phyloP scores from a whole-genome alignment of 768 basidiomycete genomes.

The Suillus americanus region DNA sequence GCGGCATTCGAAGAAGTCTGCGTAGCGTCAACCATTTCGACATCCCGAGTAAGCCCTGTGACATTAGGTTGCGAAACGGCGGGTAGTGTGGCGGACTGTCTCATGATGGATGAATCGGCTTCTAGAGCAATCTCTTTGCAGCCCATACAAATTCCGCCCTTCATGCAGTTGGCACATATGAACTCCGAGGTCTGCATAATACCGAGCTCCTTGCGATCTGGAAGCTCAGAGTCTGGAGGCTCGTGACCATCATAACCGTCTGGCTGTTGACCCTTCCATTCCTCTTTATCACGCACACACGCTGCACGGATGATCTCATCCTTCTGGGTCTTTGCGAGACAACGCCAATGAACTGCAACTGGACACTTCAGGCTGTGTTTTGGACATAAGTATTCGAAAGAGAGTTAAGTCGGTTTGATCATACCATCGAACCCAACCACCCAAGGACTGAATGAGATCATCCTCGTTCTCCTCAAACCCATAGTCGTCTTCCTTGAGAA shows the following conservation, averaged over 20 bases:
- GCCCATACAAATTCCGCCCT: conserved; percentile 76
- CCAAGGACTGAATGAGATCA: conserved; percentile 48
- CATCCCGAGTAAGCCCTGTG: conserved; percentile 19
- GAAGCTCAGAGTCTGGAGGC: conserved; percentile 30
- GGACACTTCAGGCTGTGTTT: conserved; percentile 69
- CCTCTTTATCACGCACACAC: conserved; percentile 46
- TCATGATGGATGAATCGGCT: conserved; percentile 37
- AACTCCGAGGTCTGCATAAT: conserved; percentile 72
- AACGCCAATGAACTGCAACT: conserved; percentile 75
- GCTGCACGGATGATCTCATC: conserved; percentile 74
- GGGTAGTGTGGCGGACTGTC: conserved; percentile 13
- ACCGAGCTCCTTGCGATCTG: conserved; percentile 47
- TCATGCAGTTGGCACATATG: conserved; percentile 70
- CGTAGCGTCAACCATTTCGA: conserved; percentile 36
- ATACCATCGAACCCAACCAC: conserved; percentile 87
- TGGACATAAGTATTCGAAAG: conserved; percentile 6
- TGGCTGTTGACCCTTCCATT: conserved; percentile 33
- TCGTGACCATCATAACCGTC: conserved; percentile 22
- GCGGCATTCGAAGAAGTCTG: conserved; percentile 11
- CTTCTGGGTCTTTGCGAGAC: conserved; percentile 61
- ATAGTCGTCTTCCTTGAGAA: conserved; percentile 48
- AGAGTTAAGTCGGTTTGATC: conserved; percentile 19
- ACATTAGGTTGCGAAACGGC: background rate
- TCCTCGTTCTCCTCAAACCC: conserved; percentile 53
- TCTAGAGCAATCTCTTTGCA: conserved; percentile 60